Conservation (phyloP, 192 early-diverging fungal genomes). For the Coemansia sp. region DNA sequence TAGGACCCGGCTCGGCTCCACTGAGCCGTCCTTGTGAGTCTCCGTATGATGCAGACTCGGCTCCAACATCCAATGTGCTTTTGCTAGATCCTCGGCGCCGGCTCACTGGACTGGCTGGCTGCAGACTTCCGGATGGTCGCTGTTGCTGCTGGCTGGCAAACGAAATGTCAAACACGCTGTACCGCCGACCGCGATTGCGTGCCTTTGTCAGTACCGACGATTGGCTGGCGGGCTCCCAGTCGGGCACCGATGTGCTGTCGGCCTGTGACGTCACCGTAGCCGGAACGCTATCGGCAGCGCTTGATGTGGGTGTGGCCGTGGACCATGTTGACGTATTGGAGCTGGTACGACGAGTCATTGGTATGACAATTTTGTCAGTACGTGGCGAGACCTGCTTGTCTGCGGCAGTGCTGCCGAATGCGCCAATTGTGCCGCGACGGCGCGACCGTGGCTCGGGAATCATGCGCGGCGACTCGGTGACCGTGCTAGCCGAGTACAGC, state of each 20-base stretch:
- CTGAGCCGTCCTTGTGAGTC: neutral
- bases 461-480: constrained; percentile 19
- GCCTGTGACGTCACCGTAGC: constrained; percentile 5
- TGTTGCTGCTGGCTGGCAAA: constrained; percentile 26
- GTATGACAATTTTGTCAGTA: constrained; percentile 1
- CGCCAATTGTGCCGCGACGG: constrained; percentile 28
- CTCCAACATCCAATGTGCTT: neutral
- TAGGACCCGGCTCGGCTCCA: neutral
- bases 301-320: constrained; percentile 33
- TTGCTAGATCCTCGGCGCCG: constrained; percentile 5
- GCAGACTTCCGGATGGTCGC: neutral
- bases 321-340: constrained; percentile 47
- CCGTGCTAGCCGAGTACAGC: constrained; percentile 20
- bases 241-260: constrained; percentile 20
- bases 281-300: constrained; percentile 7
- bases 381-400: constrained; percentile 16
- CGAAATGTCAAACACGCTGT: constrained; percentile 49
- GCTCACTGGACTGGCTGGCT: neutral
- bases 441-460: constrained; percentile 16
- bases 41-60: neutral
- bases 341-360: constrained; percentile 32
- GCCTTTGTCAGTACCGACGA: constrained; percentile 7
- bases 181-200: constrained; percentile 32
- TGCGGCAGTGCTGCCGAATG: constrained; percentile 1
- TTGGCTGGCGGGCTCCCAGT: constrained; percentile 22